A percentile compares a stretch with the other conserved stretches of the same genome.
Conservation (phyloP, 2,329 filamentous ascomycete species). For the Paecilomyces sp. region DNA sequence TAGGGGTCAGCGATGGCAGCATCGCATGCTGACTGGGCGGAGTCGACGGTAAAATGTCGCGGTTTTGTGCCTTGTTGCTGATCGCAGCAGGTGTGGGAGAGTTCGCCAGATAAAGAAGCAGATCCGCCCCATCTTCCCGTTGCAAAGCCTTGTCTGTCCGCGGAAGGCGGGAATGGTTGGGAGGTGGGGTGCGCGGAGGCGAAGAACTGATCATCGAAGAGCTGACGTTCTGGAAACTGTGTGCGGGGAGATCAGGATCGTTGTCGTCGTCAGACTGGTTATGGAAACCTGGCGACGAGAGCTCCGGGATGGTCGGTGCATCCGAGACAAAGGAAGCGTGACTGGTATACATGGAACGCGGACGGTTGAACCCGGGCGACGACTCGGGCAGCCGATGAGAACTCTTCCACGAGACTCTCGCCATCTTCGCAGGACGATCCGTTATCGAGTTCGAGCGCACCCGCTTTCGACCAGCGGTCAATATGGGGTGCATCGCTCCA, state of each 20-base stretch:
- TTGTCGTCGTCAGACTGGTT: slow-evolving; percentile 63
- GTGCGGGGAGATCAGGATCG: slow-evolving; percentile 67
- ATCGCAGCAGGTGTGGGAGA: slow-evolving; percentile 78
- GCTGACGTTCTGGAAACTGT: slow-evolving; percentile 28
- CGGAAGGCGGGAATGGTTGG: slow-evolving; percentile 47
- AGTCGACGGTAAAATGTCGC: slow-evolving; percentile 61
- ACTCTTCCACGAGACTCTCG: slow-evolving; percentile 65
- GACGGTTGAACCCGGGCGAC: slow-evolving; percentile 73
- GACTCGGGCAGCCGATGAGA: slow-evolving; percentile 72
- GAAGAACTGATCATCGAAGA: slow-evolving; percentile 63
- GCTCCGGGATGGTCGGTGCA: slow-evolving; percentile 52
- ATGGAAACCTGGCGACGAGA: slow-evolving; percentile 41
- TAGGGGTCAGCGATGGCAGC: slow-evolving; percentile 46
- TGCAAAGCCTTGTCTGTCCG: slow-evolving; percentile 46
- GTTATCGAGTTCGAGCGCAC: slow-evolving; percentile 57
- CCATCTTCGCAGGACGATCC: slow-evolving; percentile 52
- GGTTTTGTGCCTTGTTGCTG: slow-evolving; percentile 36
- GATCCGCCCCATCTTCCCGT: slow-evolving; percentile 73
- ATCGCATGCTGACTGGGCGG: slow-evolving; percentile 58
- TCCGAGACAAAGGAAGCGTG: slow-evolving; percentile 74
- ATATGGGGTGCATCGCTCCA: slow-evolving; percentile 35
- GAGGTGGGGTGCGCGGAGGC: slow-evolving; percentile 73
- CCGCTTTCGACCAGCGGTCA: slow-evolving; percentile 56
- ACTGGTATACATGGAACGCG: slow-evolving; percentile 67
- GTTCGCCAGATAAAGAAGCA: slow-evolving; percentile 77